phyloP scores from a whole-genome alignment of 2,329 filamentous ascomycete genomes.

The Colletotrichum chrysophilum region DNA sequence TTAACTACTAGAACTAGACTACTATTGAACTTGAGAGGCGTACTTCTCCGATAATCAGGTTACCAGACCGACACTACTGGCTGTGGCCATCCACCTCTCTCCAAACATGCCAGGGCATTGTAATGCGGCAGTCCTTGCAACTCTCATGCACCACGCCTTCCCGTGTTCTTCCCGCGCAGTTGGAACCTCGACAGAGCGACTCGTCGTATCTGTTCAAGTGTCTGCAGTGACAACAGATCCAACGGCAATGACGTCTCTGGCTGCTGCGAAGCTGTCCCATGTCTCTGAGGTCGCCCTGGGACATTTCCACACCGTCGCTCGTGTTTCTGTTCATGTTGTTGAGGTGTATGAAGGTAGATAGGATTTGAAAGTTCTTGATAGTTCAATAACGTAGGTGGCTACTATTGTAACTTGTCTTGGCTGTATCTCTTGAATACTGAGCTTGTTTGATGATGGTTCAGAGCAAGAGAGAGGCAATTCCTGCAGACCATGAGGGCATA shows the following conservation, averaged over 20 bases:
- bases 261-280: not conserved
- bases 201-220: not conserved
- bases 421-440: not conserved
- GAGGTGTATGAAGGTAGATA: not conserved
- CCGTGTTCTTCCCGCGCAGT: not conserved
- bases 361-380: not conserved
- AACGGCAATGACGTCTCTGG: not conserved
- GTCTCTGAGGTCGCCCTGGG: fast-evolving
- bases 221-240: not conserved
- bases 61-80: not conserved
- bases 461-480: not conserved
- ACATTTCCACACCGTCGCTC: not conserved
- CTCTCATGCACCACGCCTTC: not conserved
- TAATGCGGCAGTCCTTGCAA: not conserved
- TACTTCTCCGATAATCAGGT: fast-evolving
- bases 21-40: fast-evolving
- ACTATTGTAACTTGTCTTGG: not conserved
- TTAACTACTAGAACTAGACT: not conserved
- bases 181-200: not conserved
- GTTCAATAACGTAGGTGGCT: not conserved
- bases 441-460: not conserved
- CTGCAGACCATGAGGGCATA: not conserved
- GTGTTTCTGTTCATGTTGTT: not conserved
- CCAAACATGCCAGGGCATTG: not conserved
- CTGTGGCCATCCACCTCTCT: not conserved